Conservation (phyloP, 495 filamentous ascomycete genomes). For the Entonaema liquescens region DNA sequence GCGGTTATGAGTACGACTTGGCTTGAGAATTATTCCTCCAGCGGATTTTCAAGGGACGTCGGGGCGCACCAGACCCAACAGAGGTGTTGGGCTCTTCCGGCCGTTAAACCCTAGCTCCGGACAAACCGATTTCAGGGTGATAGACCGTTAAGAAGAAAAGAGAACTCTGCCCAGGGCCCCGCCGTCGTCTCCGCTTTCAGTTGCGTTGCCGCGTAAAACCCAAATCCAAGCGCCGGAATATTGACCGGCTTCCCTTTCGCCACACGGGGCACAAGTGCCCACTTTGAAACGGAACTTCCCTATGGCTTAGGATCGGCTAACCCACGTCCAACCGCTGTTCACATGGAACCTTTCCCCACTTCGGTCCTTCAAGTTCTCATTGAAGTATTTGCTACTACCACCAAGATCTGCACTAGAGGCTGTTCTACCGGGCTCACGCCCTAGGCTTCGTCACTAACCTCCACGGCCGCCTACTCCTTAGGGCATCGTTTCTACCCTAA, state of each 20-base stretch:
- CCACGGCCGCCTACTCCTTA: slow-evolving; percentile 13
- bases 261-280: slow-evolving; percentile 9
- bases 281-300: slow-evolving; percentile 14
- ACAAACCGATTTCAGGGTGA: slow-evolving; percentile 14
- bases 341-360: slow-evolving; percentile 14
- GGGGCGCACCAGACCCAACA: slow-evolving; percentile 12
- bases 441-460: slow-evolving; percentile 13
- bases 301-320: slow-evolving; percentile 14
- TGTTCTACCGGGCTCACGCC: slow-evolving; percentile 9
- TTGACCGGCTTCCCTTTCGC: slow-evolving; percentile 13
- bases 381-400: slow-evolving; percentile 15
- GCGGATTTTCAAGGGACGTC: slow-evolving; percentile 13
- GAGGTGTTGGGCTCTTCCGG: slow-evolving; percentile 13
- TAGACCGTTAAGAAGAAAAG: slow-evolving; percentile 15
- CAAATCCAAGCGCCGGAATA: slow-evolving; percentile 14
- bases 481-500: slow-evolving; percentile 14
- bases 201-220: slow-evolving; percentile 12
- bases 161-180: slow-evolving; percentile 11
- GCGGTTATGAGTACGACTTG: slow-evolving; percentile 14
- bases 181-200: slow-evolving; percentile 13
- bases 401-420: slow-evolving; percentile 14
- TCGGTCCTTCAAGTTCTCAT: no score
- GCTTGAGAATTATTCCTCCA: slow-evolving; percentile 15
- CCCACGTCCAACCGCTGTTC: slow-evolving; percentile 12
- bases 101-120: slow-evolving; percentile 12